phyloP scores from a whole-genome alignment of 768 basidiomycete species.

The Scleroderma citrinum region DNA sequence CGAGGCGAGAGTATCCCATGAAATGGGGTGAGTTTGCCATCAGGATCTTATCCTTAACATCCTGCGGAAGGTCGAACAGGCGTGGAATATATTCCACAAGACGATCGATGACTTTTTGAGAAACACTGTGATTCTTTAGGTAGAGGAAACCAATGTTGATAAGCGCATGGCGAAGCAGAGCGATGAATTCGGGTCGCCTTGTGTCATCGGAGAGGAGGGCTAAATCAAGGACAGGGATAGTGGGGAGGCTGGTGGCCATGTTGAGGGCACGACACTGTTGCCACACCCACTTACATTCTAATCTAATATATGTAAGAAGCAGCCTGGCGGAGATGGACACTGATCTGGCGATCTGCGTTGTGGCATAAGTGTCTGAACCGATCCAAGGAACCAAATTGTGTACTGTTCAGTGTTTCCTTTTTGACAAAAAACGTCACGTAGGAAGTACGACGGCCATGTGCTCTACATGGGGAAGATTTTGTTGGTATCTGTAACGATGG shows the following conservation, averaged over 20 bases:
- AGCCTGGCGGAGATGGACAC: no score
- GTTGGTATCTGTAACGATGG: no score
- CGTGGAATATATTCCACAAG: slow-evolving; percentile 58
- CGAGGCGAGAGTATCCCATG: slow-evolving; percentile 68
- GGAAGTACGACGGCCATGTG: no score
- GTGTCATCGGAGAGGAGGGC: slow-evolving; percentile 36
- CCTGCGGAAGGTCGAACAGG: slow-evolving; percentile 67
- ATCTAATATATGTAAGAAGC: no score
- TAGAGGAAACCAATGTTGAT: slow-evolving; percentile 83
- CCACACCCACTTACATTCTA: no score
- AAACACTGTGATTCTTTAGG: slow-evolving; percentile 59
- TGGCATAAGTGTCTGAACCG: no score
- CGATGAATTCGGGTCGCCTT: slow-evolving; percentile 50
- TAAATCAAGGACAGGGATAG: slow-evolving; percentile 68
- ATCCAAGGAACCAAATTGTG: no score
- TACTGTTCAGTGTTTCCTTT: no score
- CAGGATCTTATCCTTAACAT: slow-evolving; percentile 56
- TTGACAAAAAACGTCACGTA: no score
- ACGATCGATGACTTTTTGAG: slow-evolving; percentile 38
- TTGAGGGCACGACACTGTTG: background rate
- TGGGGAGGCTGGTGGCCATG: slow-evolving; percentile 46
- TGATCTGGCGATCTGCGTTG: no score
- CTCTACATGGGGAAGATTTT: no score
- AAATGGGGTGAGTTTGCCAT: slow-evolving; percentile 79
- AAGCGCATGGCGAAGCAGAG: slow-evolving; percentile 61